These are phyloP conservation scores for Neonectria magnoliae DNA, from an alignment of 2,329 filamentous ascomycete species.

Conservation along the genomic window DNA sequence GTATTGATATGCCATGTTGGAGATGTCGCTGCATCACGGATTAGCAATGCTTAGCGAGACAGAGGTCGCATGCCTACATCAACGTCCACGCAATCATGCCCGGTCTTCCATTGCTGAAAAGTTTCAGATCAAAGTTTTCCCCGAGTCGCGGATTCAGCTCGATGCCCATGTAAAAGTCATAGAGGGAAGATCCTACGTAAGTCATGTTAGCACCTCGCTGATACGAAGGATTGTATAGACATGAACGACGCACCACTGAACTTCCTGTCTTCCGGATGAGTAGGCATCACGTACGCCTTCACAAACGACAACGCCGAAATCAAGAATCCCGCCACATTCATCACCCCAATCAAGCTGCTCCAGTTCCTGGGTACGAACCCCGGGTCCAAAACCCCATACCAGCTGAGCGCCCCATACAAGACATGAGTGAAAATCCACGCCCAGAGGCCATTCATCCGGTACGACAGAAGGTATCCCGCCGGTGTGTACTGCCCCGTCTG, in stretches of 20 bases:
- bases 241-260: conserved; percentile 50
- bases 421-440: conserved; percentile 53
- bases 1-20: conserved; percentile 51
- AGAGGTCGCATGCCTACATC: conserved; percentile 45
- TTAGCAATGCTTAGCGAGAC: conserved; percentile 29
- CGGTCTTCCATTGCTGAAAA: conserved; percentile 59
- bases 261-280: conserved; percentile 53
- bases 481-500: conserved; percentile 53
- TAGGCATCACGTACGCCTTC: conserved; percentile 52
- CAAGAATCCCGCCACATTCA: conserved; percentile 49
- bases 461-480: conserved; percentile 54
- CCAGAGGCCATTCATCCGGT: conserved; percentile 54
- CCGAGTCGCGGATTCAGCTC: conserved; percentile 58
- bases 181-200: conserved; percentile 47
- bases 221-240: not conserved
- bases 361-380: conserved; percentile 55
- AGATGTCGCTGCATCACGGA: conserved; percentile 34
- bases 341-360: conserved; percentile 50
- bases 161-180: conserved; percentile 59
- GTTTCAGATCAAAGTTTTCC: conserved; percentile 55
- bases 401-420: conserved; percentile 41
- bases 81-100: conserved; percentile 60
- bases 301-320: conserved; percentile 45
- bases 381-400: conserved; percentile 47
- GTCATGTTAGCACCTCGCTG: not conserved